phyloP scores from a whole-genome alignment of 371 early-diverging fungal genomes.

The Mucor indicus region DNA sequence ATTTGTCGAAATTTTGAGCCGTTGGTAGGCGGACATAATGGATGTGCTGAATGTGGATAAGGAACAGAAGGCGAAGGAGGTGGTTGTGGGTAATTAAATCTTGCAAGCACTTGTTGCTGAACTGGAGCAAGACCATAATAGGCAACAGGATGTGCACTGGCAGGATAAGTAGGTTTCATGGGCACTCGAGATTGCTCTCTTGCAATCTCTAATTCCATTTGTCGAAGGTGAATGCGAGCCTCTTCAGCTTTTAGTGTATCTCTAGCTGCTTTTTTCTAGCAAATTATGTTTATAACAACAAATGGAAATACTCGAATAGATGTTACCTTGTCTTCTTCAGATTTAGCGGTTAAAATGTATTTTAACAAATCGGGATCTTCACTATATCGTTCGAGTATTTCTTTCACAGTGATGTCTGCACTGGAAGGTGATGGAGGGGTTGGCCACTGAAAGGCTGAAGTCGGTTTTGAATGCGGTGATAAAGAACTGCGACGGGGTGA shows the following conservation, averaged over 20 bases:
- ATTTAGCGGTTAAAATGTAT: slow-evolving; percentile 38
- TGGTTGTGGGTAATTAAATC: slow-evolving; percentile 19
- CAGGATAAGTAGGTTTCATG: neutral
- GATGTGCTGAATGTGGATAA: slow-evolving; percentile 40
- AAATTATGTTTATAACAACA: too few relatives aligned
- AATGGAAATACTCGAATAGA: too few relatives aligned
- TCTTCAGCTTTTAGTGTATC: slow-evolving; percentile 38
- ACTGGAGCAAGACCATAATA: slow-evolving; percentile 31
- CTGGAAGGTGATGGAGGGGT: slow-evolving; percentile 24
- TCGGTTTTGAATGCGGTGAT: slow-evolving; percentile 16
- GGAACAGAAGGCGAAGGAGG: slow-evolving; percentile 28
- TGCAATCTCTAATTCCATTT: slow-evolving; percentile 38
- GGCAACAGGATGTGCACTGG: too few relatives aligned
- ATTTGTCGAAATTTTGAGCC: too few relatives aligned
- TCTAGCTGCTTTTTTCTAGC: slow-evolving; percentile 43
- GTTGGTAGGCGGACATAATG: slow-evolving; percentile 32
- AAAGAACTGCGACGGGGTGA: slow-evolving; percentile 21
- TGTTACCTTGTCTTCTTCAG: slow-evolving; percentile 53
- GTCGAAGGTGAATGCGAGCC: slow-evolving; percentile 33
- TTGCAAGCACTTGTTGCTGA: slow-evolving; percentile 38
- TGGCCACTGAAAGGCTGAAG: slow-evolving; percentile 40
- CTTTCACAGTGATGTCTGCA: slow-evolving; percentile 32
- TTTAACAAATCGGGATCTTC: slow-evolving; percentile 39
- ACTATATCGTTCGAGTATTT: slow-evolving; percentile 37
- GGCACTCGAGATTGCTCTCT: slow-evolving; percentile 25